Base-by-base conservation (phyloP, 1,139 yeast genomes). In the Spathaspora jeffriesii region DNA sequence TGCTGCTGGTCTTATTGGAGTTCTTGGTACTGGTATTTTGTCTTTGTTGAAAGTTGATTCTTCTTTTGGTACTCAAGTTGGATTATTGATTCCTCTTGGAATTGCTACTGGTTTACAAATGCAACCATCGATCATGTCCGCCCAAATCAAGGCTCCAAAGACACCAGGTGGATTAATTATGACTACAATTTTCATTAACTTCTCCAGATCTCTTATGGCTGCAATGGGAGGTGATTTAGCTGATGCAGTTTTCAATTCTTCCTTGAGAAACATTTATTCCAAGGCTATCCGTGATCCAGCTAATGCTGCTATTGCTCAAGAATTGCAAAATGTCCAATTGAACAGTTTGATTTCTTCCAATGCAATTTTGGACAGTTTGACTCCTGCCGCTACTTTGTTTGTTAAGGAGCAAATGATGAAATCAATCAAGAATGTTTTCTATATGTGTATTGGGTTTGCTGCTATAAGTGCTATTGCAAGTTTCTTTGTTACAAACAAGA, bases 121-220 rank as follows among this genome's bases (percentile, higher is more conserved):
- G 62, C 76, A 70, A 54, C 54, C 65, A 11, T 44, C 63, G 2
- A 48, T 69, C 13, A 57, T 67, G 15, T 57, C 64, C 2, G 60
- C 69, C 2, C 76, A 70, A 52, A 54, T 71, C 4, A 53, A 59
- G 18, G 75, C 76, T 2, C 76, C 76, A 25, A 64, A 67, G 46
- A 57, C 66, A 4, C 65, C 70, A 3, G 76, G 76, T 13, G 66
- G 70, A 9, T 59, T 62, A 22, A 72, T 73, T 42, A 56, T 70
- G 64, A 61, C 73, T 6, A 70, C 76, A 3, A 59, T 71, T 4
- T 63, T 64, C 43, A 34, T 68, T 22, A 65, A 64, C 50, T 69
- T 70, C 48, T 48, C 50, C 22, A 65, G 76, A 53, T 56, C 68
- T 2, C 50, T 71, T 17, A 65, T 66, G 6, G 51, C 54, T 6